Conservation (phyloP, 2,329 filamentous ascomycete genomes). For the Monosporascus sp. region DNA sequence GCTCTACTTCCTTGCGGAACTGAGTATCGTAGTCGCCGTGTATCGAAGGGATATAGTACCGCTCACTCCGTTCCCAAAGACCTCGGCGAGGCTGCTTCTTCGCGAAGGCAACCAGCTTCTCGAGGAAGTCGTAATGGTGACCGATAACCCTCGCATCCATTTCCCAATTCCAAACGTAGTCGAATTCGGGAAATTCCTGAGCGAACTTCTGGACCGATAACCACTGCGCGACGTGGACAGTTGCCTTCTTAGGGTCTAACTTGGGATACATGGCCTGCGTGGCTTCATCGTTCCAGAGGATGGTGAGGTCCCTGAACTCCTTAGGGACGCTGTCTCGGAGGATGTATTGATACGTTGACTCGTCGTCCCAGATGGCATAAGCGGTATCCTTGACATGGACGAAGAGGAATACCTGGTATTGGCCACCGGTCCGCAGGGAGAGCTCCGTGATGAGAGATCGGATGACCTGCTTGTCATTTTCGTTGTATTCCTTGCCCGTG, state of each 20-base stretch:
- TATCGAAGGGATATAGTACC: conserved; percentile 65
- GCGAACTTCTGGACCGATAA: conserved; percentile 72
- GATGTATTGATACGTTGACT: conserved; percentile 52
- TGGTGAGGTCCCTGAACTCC: conserved; percentile 65
- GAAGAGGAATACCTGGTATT: conserved; percentile 76
- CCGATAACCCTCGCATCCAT: conserved; percentile 75
- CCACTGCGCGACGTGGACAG: conserved; percentile 60
- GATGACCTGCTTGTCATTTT: conserved; percentile 74
- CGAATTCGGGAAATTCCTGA: conserved; percentile 71
- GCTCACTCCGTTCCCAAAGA: conserved; percentile 67
- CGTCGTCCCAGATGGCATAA: conserved; percentile 53
- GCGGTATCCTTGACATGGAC: conserved; percentile 68
- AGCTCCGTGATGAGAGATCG: conserved; percentile 76
- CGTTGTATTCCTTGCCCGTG: conserved; percentile 68
- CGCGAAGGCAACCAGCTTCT: conserved; percentile 58
- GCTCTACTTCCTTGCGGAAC: conserved; percentile 61
- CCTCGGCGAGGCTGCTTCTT: conserved; percentile 65
- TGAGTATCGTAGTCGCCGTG: conserved; percentile 63
- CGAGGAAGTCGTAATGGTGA: conserved; percentile 75
- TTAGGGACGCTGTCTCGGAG: conserved; percentile 59
- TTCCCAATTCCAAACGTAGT: conserved; percentile 85
- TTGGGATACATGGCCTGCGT: conserved; percentile 74
- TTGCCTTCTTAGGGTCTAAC: conserved; percentile 52
- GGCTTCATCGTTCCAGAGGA: conserved; percentile 69
- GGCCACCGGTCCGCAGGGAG: conserved; percentile 67